These are phyloP conservation scores for Chalciporus chontae DNA, from an alignment of 768 basidiomycete genomes.

Conservation along the genomic window DNA sequence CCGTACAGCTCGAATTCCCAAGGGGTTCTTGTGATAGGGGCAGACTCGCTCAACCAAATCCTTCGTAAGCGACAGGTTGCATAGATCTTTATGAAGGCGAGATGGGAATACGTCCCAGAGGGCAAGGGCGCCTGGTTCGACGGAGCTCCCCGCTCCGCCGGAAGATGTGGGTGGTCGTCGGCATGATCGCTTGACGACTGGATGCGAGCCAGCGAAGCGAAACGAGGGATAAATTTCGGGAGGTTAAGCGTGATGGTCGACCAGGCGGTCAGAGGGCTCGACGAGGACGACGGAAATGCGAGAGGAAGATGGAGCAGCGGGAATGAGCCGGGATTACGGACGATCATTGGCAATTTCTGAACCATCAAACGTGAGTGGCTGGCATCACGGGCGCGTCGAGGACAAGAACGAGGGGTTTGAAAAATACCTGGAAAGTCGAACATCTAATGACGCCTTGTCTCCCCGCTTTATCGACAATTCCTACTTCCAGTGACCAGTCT, in stretches of 20 bases:
- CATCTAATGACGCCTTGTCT: slow-evolving; percentile 59
- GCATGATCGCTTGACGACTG: slow-evolving; percentile 20
- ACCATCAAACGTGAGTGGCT: slow-evolving; percentile 8
- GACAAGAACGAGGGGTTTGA: slow-evolving; percentile 1
- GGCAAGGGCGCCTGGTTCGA: slow-evolving; percentile 36
- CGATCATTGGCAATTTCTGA: slow-evolving; percentile 56
- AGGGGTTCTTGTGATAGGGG: slow-evolving; percentile 50
- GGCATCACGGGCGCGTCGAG: neutral
- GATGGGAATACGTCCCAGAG: slow-evolving; percentile 56
- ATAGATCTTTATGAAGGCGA: slow-evolving; percentile 72
- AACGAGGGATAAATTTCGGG: slow-evolving; percentile 56
- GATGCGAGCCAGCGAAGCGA: slow-evolving; percentile 45
- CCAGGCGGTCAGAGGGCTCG: slow-evolving; percentile 66
- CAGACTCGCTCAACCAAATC: slow-evolving; percentile 69
- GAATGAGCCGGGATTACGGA: slow-evolving; percentile 32
- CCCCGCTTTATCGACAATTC: slow-evolving; percentile 61
- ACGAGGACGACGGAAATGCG: slow-evolving; percentile 53
- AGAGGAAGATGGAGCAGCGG: slow-evolving; percentile 73
- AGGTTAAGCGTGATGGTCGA: slow-evolving; percentile 61
- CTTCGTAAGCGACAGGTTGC: slow-evolving; percentile 74
- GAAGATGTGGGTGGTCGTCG: slow-evolving; percentile 13
- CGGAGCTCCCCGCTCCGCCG: slow-evolving; percentile 18
- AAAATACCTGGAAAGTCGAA: slow-evolving; percentile 76
- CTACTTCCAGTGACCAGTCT: slow-evolving; percentile 75
- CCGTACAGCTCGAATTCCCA: slow-evolving; percentile 78